Evolutionary conservation across 2,329 filamentous ascomycete genomes (phyloP).

Genomic region (Basipetospora chlamydospora): DNA sequence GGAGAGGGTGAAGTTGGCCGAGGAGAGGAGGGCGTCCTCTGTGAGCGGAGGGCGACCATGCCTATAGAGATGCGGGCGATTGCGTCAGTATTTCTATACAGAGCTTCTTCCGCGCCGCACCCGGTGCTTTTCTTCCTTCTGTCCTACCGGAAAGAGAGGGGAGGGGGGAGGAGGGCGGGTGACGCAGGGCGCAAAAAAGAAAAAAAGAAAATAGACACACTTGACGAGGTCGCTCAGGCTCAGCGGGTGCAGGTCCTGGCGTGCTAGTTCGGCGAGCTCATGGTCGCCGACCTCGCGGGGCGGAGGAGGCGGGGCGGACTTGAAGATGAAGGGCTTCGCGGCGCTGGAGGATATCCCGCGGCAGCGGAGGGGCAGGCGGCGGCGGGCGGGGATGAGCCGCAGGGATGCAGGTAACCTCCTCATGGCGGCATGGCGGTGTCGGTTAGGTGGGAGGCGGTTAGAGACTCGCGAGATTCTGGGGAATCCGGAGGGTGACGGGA

Average conservation of each 20-base stretch:
- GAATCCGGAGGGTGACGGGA: too few relatives aligned
- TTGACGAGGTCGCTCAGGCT: slow-evolving; percentile 81
- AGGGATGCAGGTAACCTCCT: slow-evolving; percentile 8
- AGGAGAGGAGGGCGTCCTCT: slow-evolving; percentile 64
- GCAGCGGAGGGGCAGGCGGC: background rate
- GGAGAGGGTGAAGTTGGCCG: slow-evolving; percentile 88
- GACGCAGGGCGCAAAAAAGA: background rate
- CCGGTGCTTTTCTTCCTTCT: too few relatives aligned
- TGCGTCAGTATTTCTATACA: too few relatives aligned
- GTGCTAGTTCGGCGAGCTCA: slow-evolving; percentile 66
- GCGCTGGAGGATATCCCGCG: background rate
- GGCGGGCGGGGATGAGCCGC: slow-evolving; percentile 5
- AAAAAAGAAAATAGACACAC: slow-evolving; percentile 29
- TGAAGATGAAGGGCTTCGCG: background rate
- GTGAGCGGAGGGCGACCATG: slow-evolving; percentile 75
- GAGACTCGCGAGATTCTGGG: too few relatives aligned
- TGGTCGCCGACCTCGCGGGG: slow-evolving; percentile 41
- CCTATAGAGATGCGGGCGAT: too few relatives aligned
- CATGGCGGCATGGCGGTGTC: slow-evolving; percentile 12
- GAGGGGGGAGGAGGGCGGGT: background rate
- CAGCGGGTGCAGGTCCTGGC: slow-evolving; percentile 63
- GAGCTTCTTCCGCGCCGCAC: too few relatives aligned
- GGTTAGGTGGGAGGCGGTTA: too few relatives aligned
- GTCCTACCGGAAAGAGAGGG: slow-evolving; percentile 4
- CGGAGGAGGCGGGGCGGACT: background rate